A percentile compares a stretch with the other conserved stretches of the same genome.
Evolutionary conservation across 257 asterid species (phyloP).

Genomic region (Schizonepeta tenuifolia): DNA sequence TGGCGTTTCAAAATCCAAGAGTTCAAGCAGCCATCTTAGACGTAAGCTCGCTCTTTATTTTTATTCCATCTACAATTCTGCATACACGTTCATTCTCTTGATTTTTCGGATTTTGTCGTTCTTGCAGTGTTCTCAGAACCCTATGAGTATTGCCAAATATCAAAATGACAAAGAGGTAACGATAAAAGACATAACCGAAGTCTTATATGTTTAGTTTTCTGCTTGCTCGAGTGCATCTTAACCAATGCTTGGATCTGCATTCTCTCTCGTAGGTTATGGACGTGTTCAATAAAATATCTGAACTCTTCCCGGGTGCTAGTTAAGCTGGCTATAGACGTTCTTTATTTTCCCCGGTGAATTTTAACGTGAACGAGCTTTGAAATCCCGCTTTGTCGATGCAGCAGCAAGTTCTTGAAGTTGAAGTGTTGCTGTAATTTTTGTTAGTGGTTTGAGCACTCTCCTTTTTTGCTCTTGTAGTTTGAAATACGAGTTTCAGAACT

Average conservation of each 20-base stretch:
- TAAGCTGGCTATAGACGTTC: not conserved
- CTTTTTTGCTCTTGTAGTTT: slow-evolving; percentile 5
- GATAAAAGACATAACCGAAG: not conserved
- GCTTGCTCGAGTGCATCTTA: not conserved
- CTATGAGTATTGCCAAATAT: slow-evolving; percentile 83
- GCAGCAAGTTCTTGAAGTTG: not conserved
- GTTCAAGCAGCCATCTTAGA: slow-evolving; percentile 99
- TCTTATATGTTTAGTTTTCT: not conserved
- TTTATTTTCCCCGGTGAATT: not conserved
- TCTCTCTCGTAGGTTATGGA: slow-evolving; percentile 80
- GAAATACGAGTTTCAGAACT: not conserved
- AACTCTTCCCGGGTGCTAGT: slow-evolving; percentile 76
- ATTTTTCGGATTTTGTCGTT: not conserved
- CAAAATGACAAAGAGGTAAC: slow-evolving; percentile 95
- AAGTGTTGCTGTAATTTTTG: slow-evolving; percentile 30
- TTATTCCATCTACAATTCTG: not conserved
- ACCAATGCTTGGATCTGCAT: slow-evolving; percentile 14
- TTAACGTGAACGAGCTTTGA: not conserved
- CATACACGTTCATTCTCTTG: not conserved
- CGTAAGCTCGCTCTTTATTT: slow-evolving; percentile 46
- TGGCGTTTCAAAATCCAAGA: slow-evolving; percentile 98
- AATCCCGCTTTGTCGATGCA: not conserved
- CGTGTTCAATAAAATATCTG: slow-evolving; percentile 89
- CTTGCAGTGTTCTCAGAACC: slow-evolving; percentile 93
- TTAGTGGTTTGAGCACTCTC: slow-evolving; percentile 2